Evolutionary conservation across 768 basidiomycete species (phyloP).

Genomic region (Trametes cubensis): DNA sequence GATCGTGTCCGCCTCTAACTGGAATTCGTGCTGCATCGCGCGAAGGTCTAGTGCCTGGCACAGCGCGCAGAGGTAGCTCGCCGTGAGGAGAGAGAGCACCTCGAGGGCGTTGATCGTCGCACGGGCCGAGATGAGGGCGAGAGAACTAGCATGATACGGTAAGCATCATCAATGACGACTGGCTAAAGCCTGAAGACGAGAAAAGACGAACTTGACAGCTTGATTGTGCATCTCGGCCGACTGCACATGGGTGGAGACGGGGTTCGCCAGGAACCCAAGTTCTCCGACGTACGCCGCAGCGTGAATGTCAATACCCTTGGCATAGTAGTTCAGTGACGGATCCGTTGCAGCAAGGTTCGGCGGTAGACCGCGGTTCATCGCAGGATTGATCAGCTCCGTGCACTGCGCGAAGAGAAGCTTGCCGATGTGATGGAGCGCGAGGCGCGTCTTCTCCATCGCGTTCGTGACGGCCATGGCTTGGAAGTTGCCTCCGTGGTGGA

Average conservation of each 20-base stretch:
- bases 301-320: constrained; percentile 85
- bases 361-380: constrained; percentile 85
- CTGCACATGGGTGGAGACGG: constrained; percentile 83
- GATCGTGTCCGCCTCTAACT: constrained; percentile 49
- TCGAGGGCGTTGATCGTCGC: constrained; percentile 79
- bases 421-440: constrained; percentile 53
- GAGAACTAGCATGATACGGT: constrained; percentile 52
- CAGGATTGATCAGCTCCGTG: constrained; percentile 75
- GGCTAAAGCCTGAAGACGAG: background rate
- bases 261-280: constrained; percentile 80
- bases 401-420: constrained; percentile 54
- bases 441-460: constrained; percentile 84
- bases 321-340: constrained; percentile 79
- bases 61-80: constrained; percentile 75
- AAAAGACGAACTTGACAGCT: constrained; percentile 72
- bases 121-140: constrained; percentile 82
- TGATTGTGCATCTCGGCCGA: constrained; percentile 94
- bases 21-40: constrained; percentile 70
- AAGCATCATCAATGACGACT: constrained; percentile 15
- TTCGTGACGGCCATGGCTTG: constrained; percentile 86
- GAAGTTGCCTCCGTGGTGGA: constrained; percentile 91
- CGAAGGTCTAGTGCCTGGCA: constrained; percentile 89
- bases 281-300: constrained; percentile 81
- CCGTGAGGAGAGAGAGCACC: constrained; percentile 70
- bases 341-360: constrained; percentile 80